Evolutionary conservation across 1,284 basidiomycete species (phyloP).

Genomic region (Leccinum pachyderme): DNA sequence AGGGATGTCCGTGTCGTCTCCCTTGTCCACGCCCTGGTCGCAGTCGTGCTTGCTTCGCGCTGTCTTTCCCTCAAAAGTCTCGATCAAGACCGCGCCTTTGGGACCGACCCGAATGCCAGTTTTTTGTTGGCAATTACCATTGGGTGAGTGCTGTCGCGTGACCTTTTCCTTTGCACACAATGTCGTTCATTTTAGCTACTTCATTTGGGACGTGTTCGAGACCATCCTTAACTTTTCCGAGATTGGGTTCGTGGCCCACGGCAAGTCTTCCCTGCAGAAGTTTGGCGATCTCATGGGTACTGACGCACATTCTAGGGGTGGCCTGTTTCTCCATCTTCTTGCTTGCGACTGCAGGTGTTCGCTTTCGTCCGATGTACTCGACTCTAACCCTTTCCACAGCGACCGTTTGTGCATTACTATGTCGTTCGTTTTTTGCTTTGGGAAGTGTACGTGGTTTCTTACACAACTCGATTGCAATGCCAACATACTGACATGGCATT

Average conservation of each 20-base stretch:
- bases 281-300: background rate
- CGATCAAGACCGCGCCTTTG: conserved; percentile 46
- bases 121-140: conserved; percentile 42
- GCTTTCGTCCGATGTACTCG: background rate
- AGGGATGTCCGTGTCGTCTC: conserved; percentile 58
- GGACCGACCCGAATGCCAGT: conserved; percentile 42
- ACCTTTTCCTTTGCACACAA: background rate
- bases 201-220: conserved; percentile 56
- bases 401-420: conserved; percentile 73
- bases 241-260: conserved; percentile 66
- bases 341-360: conserved; percentile 55
- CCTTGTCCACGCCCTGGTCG: conserved; percentile 44
- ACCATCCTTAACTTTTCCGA: conserved; percentile 47
- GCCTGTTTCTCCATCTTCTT: conserved; percentile 59
- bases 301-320: conserved; percentile 39
- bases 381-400: conserved; percentile 39
- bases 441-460: conserved; percentile 54
- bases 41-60: conserved; percentile 43
- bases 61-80: conserved; percentile 39
- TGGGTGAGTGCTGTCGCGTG: conserved; percentile 38
- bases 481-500: background rate
- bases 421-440: conserved; percentile 69
- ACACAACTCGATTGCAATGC: background rate
- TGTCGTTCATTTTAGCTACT: conserved; percentile 37
- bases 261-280: conserved; percentile 30